Conservation (phyloP, 2,329 filamentous ascomycete species). For the Cercospora zeae-maydis region DNA sequence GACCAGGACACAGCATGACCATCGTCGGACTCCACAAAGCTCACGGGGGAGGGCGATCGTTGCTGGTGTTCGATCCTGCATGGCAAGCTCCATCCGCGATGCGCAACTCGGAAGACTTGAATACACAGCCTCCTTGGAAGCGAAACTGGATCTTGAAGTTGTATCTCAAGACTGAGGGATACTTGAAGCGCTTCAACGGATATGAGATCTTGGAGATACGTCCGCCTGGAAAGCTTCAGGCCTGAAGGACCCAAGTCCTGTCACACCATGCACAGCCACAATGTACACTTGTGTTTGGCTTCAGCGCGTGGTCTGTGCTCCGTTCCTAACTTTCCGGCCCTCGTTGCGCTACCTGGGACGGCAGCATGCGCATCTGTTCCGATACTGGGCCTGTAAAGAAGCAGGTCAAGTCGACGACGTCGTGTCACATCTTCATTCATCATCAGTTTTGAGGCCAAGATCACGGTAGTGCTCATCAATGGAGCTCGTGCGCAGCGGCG, state of each 20-base stretch:
- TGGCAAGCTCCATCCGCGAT: slow-evolving; percentile 66
- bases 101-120: slow-evolving; percentile 42
- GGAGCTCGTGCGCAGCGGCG: slow-evolving; percentile 24
- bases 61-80: slow-evolving; percentile 86
- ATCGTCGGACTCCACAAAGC: slow-evolving; percentile 78
- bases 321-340: not conserved
- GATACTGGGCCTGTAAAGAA: not conserved
- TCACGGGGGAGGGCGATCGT: slow-evolving; percentile 59
- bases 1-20: slow-evolving; percentile 83
- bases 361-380: not conserved
- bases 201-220: slow-evolving; percentile 60
- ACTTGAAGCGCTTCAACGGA: slow-evolving; percentile 65
- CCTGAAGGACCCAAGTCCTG: not conserved
- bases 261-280: slow-evolving; percentile 2
- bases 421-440: slow-evolving; percentile 12
- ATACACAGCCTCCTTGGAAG: slow-evolving; percentile 40
- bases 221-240: not conserved
- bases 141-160: slow-evolving; percentile 49
- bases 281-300: not conserved
- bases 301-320: not conserved
- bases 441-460: slow-evolving; percentile 9
- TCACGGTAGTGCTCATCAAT: slow-evolving; percentile 29
- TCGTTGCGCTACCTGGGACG: not conserved
- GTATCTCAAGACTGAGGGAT: slow-evolving; percentile 67
- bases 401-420: not conserved